Evolutionary conservation across 371 early-diverging fungal species (phyloP), one percentile per base, ranked within the genome.

Genomic region (Mortierella sp.): DNA sequence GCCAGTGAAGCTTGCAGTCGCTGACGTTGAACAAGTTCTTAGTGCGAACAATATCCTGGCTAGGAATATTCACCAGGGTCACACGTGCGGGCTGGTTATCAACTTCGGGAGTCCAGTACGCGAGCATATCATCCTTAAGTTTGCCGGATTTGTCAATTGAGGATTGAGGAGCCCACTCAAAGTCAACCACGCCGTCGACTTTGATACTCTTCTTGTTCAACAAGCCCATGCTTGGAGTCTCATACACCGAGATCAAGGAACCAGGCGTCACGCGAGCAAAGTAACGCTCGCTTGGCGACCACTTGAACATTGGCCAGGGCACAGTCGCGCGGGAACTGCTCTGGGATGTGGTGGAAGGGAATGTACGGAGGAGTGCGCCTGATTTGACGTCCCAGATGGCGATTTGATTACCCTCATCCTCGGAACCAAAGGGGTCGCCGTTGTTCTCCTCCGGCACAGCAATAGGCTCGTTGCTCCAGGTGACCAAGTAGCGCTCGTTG

Each of bases 61-160:
- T 80, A 17, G 98, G 98, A 29, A 98, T 79, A 47, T 83, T 78
- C 78, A 96, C 81, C 55, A 98, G 79, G n/a, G 94, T 92, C 25
- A 98, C 96, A 79, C 97, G 90, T 9, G 98, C 98, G 60, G 99
- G 99, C 70, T 93, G 95, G 82, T 98, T 96, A 62, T 91, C 95
- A 39, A 86, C 83, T 79, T 97, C 98, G 44, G 97, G 97, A 27
- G 95, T 95, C 98, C 98, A 99, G 86, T 94, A 98, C 28, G 93
- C 91, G 50, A 99, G 68, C 61, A 93, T 76, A 78, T 95, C 86
- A 46, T 94, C 93, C 62, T 85, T 85, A 34, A 85, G 77, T 74
- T 87, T 85, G 56, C 62, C 78, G 40, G 62, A 45, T 54, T 67
- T 64, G 22, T 78, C 78, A 43, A 76, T 67, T 37, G 79, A 78